Conservation (phyloP, 768 basidiomycete species). For the Piloderma croceum region DNA sequence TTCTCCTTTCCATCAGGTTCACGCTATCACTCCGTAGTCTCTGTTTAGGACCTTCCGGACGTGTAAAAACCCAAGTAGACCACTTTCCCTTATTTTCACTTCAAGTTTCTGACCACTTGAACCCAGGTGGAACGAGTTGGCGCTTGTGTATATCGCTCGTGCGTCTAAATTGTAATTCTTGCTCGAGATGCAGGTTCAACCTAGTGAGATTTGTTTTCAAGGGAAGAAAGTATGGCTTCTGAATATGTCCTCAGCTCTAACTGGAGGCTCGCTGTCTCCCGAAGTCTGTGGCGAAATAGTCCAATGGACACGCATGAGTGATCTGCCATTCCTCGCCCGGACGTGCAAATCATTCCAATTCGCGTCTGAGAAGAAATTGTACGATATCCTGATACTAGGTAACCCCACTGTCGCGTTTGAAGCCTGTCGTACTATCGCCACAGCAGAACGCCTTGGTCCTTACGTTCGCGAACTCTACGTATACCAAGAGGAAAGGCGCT, state of each 20-base stretch:
- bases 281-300: slow-evolving; percentile 40
- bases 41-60: background rate
- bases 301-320: slow-evolving; percentile 27
- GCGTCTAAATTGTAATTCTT: slow-evolving; percentile 9
- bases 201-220: slow-evolving; percentile 11
- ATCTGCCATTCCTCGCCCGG: slow-evolving; percentile 39
- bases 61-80: background rate
- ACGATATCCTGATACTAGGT: slow-evolving; percentile 34
- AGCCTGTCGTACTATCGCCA: slow-evolving; percentile 35
- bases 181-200: too few relatives aligned
- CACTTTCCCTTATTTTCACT: background rate
- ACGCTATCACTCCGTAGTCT: slow-evolving; percentile 5
- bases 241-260: slow-evolving; percentile 9
- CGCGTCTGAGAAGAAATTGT: slow-evolving; percentile 44
- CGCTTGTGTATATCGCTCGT: slow-evolving; percentile 3
- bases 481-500: slow-evolving; percentile 28
- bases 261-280: slow-evolving; percentile 31
- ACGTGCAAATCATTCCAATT: slow-evolving; percentile 43
- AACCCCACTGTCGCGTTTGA: slow-evolving; percentile 30
- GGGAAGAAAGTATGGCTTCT: slow-evolving; percentile 6
- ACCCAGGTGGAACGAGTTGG: slow-evolving; percentile 3
- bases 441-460: slow-evolving; percentile 30
- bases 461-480: slow-evolving; percentile 42
- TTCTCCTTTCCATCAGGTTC: background rate
- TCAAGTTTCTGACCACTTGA: slow-evolving; percentile 3